Percentiles rank a stretch among this genome's conserved stretches.
Conservation (phyloP, 1,139 yeast genomes). For the Keqinozyma sinolaborantium region DNA sequence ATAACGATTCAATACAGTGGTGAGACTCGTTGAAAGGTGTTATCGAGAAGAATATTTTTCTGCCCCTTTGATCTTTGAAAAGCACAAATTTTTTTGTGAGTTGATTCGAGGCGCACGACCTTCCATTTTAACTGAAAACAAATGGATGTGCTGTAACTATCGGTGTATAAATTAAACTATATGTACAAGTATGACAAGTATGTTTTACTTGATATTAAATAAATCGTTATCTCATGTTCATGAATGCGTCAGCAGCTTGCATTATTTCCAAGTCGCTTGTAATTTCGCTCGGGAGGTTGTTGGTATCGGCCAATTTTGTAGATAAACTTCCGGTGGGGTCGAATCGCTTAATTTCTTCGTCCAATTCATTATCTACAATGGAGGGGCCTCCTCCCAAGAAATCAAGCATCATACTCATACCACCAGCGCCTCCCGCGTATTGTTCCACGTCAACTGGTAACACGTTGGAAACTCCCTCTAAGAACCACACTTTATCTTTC, state of each 20-base stretch:
- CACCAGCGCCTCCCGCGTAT: constrained; percentile 79
- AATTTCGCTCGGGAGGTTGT: constrained; percentile 55
- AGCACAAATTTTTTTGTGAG: not conserved
- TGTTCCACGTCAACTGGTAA: constrained; percentile 82
- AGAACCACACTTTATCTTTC: constrained; percentile 90
- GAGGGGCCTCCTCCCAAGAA: constrained; percentile 73
- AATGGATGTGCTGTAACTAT: too few species aligned
- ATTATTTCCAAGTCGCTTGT: constrained; percentile 46
- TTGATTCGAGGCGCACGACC: too few species aligned
- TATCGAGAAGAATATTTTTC: too few species aligned
- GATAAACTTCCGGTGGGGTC: constrained; percentile 38
- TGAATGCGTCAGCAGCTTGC: constrained; percentile 40
- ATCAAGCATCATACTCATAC: constrained; percentile 88
- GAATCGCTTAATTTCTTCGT: constrained; percentile 43
- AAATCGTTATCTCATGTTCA: constrained; percentile 23
- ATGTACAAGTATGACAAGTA: too few species aligned
- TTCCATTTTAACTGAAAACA: too few species aligned
- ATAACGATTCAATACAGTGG: too few species aligned
- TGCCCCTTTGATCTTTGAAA: not conserved
- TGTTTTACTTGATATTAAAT: not conserved
- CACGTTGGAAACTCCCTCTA: constrained; percentile 87
- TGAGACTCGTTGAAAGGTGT: too few species aligned
- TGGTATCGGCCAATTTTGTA: constrained; percentile 48
- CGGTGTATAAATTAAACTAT: too few species aligned
- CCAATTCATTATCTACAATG: constrained; percentile 40